Evolutionary conservation across 331 rosid species (phyloP), one percentile per base, ranked within the genome.

Genomic region (Rhamnella rubrinervis): DNA sequence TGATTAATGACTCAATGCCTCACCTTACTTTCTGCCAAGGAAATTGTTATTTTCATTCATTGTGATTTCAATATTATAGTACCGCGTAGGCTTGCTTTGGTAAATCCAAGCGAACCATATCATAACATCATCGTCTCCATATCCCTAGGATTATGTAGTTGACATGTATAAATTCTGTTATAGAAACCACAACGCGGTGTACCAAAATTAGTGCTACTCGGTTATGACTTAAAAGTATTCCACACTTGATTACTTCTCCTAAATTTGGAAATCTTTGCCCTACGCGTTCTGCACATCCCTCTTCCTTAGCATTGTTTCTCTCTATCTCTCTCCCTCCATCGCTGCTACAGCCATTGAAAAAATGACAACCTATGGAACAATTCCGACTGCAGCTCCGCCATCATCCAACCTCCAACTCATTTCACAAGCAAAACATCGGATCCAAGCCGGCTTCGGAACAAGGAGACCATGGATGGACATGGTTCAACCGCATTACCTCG

Each of bases 351-450:
- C 15, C 55, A 49, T 12, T 12, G 18, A 53, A 53, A 71, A 55
- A 49, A 86, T 86, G 91, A 87, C 86, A 4, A 88, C 88, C 0
- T 86, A 87, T 35, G 93, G 96, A 75, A 86, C 96, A 28, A 85
- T 88, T 71, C 77, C 85, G n/a, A 68, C 76, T 38, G 88, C 79
- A 15, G 21, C 68, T 38, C 75, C 56, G 41, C 78, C 64, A 51
- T 25, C 61, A 37, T 51, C 81, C n/a, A 74, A 79, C 55, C 16
- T 52, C 1, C n/a, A 37, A 12, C 72, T 70, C 4, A 55, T 77
- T 39, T 71, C 85, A 23, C 75, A 28, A 13, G 82, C 85, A 49
- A 83, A 63, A 67, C 88, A 78, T 13, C 67, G 66, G 4, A 61
- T 85, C 51, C 74, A 69, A 23, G 49, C 64, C 0, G 68, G 74